phyloP scores from a whole-genome alignment of 148 eudicot species.

The Simmondsia chinensis region DNA sequence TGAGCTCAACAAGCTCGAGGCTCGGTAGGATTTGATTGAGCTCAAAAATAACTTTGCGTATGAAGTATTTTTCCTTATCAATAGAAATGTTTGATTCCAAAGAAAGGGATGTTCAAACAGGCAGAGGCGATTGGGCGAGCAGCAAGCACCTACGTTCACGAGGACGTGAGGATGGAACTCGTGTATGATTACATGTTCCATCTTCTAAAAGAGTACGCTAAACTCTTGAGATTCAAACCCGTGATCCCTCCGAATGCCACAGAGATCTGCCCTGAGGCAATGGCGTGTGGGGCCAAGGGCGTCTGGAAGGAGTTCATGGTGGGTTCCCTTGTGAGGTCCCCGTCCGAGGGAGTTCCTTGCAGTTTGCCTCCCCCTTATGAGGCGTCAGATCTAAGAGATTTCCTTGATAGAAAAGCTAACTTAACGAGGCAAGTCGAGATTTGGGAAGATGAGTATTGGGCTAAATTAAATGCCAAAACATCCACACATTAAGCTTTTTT shows the following conservation, averaged over 20 bases:
- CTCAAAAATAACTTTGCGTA: too few species aligned
- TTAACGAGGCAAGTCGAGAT: slow-evolving; percentile 36
- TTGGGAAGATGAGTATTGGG: slow-evolving; percentile 44
- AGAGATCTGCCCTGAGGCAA: slow-evolving; percentile 37
- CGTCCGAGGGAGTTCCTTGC: slow-evolving; percentile 27
- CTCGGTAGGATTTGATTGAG: too few species aligned
- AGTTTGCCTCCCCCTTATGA: slow-evolving; percentile 40
- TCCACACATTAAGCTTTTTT: too few species aligned
- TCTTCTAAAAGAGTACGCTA: slow-evolving; percentile 40
- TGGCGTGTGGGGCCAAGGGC: slow-evolving; percentile 30
- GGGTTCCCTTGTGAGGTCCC: slow-evolving; percentile 31
- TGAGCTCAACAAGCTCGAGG: too few species aligned
- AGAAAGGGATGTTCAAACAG: slow-evolving; percentile 6
- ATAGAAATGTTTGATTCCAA: background rate
- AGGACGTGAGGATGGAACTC: slow-evolving; percentile 34
- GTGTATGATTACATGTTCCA: slow-evolving; percentile 60
- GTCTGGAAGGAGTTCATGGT: slow-evolving; percentile 33
- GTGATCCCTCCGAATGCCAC: slow-evolving; percentile 22
- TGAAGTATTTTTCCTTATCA: too few species aligned
- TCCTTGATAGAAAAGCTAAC: slow-evolving; percentile 19
- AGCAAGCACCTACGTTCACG: slow-evolving; percentile 29
- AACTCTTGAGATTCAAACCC: slow-evolving; percentile 39
- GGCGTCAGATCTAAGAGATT: slow-evolving; percentile 10
- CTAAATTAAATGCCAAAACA: background rate
- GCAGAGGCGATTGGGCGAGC: slow-evolving; percentile 33